Evolutionary conservation across 768 basidiomycete species (phyloP).

Genomic region (Guyanaporus albipodus): DNA sequence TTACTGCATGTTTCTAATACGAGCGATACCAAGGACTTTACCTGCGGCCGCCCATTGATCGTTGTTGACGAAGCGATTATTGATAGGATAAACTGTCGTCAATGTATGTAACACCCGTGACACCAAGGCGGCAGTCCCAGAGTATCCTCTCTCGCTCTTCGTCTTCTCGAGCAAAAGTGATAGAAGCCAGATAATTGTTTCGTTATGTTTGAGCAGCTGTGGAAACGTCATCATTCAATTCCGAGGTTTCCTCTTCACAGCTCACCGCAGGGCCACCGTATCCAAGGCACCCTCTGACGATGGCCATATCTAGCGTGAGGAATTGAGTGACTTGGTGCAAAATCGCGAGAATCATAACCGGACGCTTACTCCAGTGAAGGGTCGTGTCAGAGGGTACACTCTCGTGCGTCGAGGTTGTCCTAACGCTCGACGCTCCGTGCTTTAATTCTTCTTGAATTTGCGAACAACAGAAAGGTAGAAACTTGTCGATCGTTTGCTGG

Average conservation of each 20-base stretch:
- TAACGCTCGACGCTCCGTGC: slow-evolving; percentile 82
- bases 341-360: background rate
- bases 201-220: slow-evolving; percentile 68
- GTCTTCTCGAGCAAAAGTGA: slow-evolving; percentile 69
- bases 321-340: slow-evolving; percentile 1
- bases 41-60: slow-evolving; percentile 77
- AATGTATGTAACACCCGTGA: slow-evolving; percentile 72
- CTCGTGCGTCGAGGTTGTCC: slow-evolving; percentile 72
- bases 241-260: slow-evolving; percentile 1
- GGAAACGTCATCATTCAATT: slow-evolving; percentile 1
- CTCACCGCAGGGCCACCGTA: slow-evolving; percentile 64
- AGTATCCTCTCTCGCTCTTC: slow-evolving; percentile 86
- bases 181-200: slow-evolving; percentile 60
- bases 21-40: slow-evolving; percentile 30
- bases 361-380: slow-evolving; percentile 81
- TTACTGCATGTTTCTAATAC: slow-evolving; percentile 6
- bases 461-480: slow-evolving; percentile 69
- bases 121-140: slow-evolving; percentile 72
- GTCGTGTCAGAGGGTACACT: slow-evolving; percentile 83
- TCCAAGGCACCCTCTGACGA: slow-evolving; percentile 78
- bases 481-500: slow-evolving; percentile 69
- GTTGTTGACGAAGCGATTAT: slow-evolving; percentile 76
- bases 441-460: slow-evolving; percentile 84
- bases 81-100: slow-evolving; percentile 69
- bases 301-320: slow-evolving; percentile 58